Evolutionary conservation across 495 filamentous ascomycete genomes (phyloP).

Genomic region (Baudoinia panamericana): DNA sequence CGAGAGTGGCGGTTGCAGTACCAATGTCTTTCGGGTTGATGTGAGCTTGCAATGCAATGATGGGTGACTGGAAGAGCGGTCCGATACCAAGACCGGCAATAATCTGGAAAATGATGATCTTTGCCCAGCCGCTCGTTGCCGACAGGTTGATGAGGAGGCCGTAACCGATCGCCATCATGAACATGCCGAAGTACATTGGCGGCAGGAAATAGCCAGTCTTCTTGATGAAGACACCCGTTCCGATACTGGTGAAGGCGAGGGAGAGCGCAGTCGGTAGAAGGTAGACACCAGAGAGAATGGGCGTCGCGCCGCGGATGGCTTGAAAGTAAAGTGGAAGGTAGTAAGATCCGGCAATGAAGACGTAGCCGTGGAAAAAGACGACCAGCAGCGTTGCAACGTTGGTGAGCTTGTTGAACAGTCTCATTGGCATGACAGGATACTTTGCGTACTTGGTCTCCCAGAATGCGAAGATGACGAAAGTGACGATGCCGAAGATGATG

Average conservation of each 20-base stretch:
- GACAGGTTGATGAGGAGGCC: conserved; percentile 52
- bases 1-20: conserved; percentile 62
- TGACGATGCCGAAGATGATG: conserved; percentile 57
- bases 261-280: conserved; percentile 60
- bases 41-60: conserved; percentile 66
- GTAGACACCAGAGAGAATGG: conserved; percentile 68
- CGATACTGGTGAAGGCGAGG: conserved; percentile 51
- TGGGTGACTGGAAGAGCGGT: conserved; percentile 58
- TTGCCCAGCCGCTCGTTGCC: conserved; percentile 38
- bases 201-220: conserved; percentile 50
- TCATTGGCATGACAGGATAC: conserved; percentile 64
- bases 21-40: conserved; percentile 58
- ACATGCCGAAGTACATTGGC: conserved; percentile 43
- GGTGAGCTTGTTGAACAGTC: conserved; percentile 47
- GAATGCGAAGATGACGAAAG: conserved; percentile 48
- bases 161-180: conserved; percentile 47
- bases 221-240: conserved; percentile 55
- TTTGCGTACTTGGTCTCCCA: conserved; percentile 61
- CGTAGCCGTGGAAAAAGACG: conserved; percentile 53
- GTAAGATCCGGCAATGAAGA: conserved; percentile 63
- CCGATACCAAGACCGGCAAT: conserved; percentile 54
- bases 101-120: conserved; percentile 51
- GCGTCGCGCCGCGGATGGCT: conserved; percentile 52
- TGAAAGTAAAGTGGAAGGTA: conserved; percentile 52
- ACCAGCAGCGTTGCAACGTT: conserved; percentile 45